Percentiles rank a stretch among this genome's conserved stretches.
Evolutionary conservation across 75 land plant species (phyloP).

Genomic region (Azolla pinnata): DNA sequence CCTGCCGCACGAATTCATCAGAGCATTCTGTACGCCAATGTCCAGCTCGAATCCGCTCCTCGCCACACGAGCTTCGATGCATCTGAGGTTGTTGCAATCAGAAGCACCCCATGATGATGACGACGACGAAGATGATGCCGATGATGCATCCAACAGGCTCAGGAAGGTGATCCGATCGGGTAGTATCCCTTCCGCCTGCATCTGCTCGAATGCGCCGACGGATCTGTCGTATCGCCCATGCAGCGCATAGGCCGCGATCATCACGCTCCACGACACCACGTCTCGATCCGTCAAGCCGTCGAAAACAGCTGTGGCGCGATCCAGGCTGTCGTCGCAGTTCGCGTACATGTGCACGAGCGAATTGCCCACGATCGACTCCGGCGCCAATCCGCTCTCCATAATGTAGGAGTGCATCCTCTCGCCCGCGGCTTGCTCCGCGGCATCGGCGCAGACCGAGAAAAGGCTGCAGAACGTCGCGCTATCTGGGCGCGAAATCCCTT

Average conservation of each 20-base stretch:
- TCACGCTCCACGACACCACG: slow-evolving; percentile 16
- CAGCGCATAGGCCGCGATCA: slow-evolving; percentile 2
- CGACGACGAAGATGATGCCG: too few species aligned
- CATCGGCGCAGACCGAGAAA: slow-evolving; percentile 5
- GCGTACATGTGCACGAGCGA: slow-evolving; percentile 27
- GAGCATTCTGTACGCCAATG: slow-evolving; percentile 1
- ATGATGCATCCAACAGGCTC: not conserved
- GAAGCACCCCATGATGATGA: not conserved
- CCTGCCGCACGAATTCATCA: not conserved
- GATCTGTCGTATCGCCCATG: not conserved
- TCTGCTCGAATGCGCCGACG: not conserved
- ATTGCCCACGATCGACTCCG: slow-evolving; percentile 13
- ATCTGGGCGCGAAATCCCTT: slow-evolving; percentile 20
- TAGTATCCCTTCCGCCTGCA: slow-evolving; percentile 4
- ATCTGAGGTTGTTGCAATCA: not conserved
- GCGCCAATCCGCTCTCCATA: slow-evolving; percentile 14
- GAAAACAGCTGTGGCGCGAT: slow-evolving; percentile 16
- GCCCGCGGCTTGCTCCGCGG: not conserved
- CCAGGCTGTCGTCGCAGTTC: slow-evolving; percentile 7
- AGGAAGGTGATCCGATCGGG: slow-evolving; percentile 5
- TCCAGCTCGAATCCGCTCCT: not conserved
- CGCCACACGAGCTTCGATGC: not conserved
- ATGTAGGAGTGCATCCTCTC: slow-evolving; percentile 19
- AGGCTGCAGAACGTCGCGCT: slow-evolving; percentile 19
- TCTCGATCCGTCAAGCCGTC: slow-evolving; percentile 3